These are phyloP conservation scores for Coffea humblotiana DNA, from an alignment of 305 asterid genomes.

Conservation along the genomic window DNA sequence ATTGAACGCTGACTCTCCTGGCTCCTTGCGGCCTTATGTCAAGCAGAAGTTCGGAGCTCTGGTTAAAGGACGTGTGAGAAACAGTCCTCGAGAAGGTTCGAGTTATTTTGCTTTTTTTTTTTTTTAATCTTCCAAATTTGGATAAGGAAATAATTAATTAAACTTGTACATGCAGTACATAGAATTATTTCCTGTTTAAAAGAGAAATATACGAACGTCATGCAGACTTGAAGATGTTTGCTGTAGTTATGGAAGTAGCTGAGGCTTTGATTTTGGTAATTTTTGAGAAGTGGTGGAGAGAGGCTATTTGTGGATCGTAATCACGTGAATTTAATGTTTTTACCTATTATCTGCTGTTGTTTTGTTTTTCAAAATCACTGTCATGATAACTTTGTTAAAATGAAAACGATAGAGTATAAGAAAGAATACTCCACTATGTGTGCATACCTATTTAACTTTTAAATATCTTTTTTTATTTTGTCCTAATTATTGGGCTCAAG, in stretches of 20 bases:
- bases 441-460: neutral
- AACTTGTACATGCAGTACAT: neutral
- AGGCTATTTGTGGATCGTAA: neutral
- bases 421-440: neutral
- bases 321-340: neutral
- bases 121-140: neutral
- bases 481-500: neutral
- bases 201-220: neutral
- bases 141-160: neutral
- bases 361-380: neutral
- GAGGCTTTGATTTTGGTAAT: constrained; percentile 2
- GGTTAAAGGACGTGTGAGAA: constrained; percentile 46
- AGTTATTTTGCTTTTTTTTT: neutral
- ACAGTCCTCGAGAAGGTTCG: constrained; percentile 66
- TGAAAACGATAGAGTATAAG: neutral
- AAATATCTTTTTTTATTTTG: neutral
- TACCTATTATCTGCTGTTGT: neutral
- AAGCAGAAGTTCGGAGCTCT: constrained; percentile 48
- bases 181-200: neutral
- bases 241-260: neutral
- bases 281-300: neutral
- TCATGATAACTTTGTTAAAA: neutral
- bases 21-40: constrained; percentile 38
- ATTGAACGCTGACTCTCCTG: constrained; percentile 47
- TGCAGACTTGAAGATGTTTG: neutral